phyloP scores from a whole-genome alignment of 768 basidiomycete species.

The Nidularia pulvinata region DNA sequence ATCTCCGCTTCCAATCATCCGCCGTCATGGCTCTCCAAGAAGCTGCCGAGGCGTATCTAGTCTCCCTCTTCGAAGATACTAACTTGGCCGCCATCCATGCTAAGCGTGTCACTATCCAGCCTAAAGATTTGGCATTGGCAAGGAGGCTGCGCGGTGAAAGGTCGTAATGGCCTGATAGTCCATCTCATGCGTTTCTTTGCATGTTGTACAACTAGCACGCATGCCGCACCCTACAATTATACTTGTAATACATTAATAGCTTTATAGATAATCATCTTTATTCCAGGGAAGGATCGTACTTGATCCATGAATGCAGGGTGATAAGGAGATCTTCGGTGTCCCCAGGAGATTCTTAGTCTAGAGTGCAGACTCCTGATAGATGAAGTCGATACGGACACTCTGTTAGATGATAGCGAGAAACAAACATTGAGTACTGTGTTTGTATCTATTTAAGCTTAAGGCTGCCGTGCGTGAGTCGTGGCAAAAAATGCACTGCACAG shows the following conservation, averaged over 20 bases:
- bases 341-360: no score
- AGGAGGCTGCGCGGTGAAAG: conserved; percentile 32
- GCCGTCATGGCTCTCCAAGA: conserved; percentile 71
- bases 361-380: no score
- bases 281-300: no score
- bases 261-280: no score
- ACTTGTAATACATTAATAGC: background rate
- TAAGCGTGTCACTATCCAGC: conserved; percentile 59
- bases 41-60: conserved; percentile 69
- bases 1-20: conserved; percentile 76
- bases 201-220: background rate
- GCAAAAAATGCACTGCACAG: no score
- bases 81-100: conserved; percentile 64
- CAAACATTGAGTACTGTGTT: no score
- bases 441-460: no score
- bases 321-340: no score
- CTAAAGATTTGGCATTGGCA: conserved; percentile 61
- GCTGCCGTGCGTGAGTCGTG: no score
- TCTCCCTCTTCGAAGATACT: conserved; percentile 72
- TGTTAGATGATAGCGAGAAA: no score
- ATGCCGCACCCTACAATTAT: background rate
- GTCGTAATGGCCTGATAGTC: conserved; percentile 14
- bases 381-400: no score
- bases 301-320: no score
- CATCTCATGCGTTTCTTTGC: conserved; percentile 3